A percentile compares a stretch with the other conserved stretches of the same genome.
These are phyloP conservation scores for Asparagopsis taxiformis DNA, from an alignment of 31 red algal genomes.

Conservation along the genomic window DNA sequence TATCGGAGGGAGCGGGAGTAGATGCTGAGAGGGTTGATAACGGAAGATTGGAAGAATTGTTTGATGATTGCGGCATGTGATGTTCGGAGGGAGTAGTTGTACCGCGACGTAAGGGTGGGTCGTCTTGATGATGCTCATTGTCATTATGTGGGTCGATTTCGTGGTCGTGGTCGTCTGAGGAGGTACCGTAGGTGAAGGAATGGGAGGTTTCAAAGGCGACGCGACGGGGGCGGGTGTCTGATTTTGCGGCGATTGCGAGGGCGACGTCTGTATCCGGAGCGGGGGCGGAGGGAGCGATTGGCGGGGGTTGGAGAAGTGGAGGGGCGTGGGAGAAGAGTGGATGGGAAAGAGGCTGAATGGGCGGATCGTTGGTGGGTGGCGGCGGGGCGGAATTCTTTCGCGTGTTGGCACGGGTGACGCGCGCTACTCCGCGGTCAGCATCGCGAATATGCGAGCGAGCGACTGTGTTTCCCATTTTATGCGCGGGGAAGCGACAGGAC, in stretches of 20 bases:
- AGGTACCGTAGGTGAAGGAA: too few relatives aligned
- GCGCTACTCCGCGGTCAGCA: slow-evolving; percentile 50
- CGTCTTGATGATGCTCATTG: too few relatives aligned
- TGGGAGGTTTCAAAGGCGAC: neutral
- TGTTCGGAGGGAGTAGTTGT: too few relatives aligned
- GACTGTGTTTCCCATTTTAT: slow-evolving; percentile 72
- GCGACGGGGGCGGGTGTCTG: neutral
- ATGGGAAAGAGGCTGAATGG: neutral
- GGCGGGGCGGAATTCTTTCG: slow-evolving; percentile 34
- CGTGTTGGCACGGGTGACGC: slow-evolving; percentile 59
- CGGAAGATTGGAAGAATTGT: neutral
- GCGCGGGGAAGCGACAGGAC: too few relatives aligned
- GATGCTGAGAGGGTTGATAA: neutral
- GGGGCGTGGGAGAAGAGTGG: slow-evolving; percentile 4
- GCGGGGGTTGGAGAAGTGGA: neutral
- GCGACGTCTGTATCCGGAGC: neutral
- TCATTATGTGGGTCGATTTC: too few relatives aligned
- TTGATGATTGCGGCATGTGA: too few relatives aligned
- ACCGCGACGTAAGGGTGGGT: too few relatives aligned
- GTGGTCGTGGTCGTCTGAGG: too few relatives aligned
- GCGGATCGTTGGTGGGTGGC: slow-evolving; percentile 5
- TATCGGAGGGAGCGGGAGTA: slow-evolving; percentile 23
- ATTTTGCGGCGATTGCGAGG: neutral
- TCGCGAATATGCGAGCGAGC: slow-evolving; percentile 59
- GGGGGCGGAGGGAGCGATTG: neutral